Evolutionary conservation across 805 yeast species (phyloP), one percentile per base, ranked within the genome.

Genomic region (Isabelozyma pseudorhagii): DNA sequence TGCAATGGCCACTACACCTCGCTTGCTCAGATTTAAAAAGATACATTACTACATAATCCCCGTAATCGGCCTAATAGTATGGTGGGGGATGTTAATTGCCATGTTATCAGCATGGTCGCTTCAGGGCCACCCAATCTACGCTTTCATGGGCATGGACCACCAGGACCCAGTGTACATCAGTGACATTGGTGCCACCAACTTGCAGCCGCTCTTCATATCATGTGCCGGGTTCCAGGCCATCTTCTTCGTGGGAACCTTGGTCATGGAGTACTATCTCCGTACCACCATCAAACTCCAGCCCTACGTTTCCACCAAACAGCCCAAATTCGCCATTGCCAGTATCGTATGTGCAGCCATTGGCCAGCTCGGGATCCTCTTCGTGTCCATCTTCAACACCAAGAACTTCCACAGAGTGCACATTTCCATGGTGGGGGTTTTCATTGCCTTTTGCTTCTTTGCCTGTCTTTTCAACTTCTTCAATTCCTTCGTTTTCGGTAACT

Each of bases 31-130:
- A 27, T 74, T 72, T 57, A 59, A 85, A 66, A 63, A 81, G 69
- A 54, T 72, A 51, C 69, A 82, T 69, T 70, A 75, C 67, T 69
- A 80, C 66, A 57, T 80, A 31, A 69, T 91, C 38, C 97, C 97
- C 3, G 67, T 90, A 41, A 59, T 83, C 2, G 80, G 89, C 1
- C 69, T 82, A 46, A 66, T 83, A 1, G 85, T 83, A 13, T 92
- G 97, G 97, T 87, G 91, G 83, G 96, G 88, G 3, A 89, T 90
- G 97, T 79, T 92, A 9, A 83, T 86, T 4, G 89, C 96, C 5
- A 71, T 93, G 80, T 62, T 92, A 54, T 65, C 78, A 2, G 79
- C 84, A 55, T 92, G 97, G 97, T 81, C 87, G 2, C 78, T 74
- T 3, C 89, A 89, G 61, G 97, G 97, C 1, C 79, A 79, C 43